Conservation (phyloP, 2,329 filamentous ascomycete species). For the Clonostachys rosea region DNA sequence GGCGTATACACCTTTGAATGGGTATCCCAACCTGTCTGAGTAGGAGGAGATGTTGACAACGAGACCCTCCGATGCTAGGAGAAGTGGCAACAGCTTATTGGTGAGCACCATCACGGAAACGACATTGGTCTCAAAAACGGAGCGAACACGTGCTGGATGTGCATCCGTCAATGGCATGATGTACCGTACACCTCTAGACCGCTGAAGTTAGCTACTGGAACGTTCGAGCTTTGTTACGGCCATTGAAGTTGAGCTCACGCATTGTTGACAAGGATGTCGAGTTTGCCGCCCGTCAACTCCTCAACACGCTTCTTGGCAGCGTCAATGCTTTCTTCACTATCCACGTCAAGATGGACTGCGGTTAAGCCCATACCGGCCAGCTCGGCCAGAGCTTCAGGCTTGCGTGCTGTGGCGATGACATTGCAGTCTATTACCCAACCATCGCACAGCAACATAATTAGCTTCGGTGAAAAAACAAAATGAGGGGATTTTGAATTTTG, state of each 20-base stretch:
- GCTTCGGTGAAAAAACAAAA: too few relatives aligned
- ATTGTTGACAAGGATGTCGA: slow-evolving; percentile 40
- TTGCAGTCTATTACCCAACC: neutral
- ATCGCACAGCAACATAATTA: too few relatives aligned
- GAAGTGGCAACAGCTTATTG: slow-evolving; percentile 40
- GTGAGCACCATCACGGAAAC: slow-evolving; percentile 53
- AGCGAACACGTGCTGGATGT: slow-evolving; percentile 44
- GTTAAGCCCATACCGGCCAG: slow-evolving; percentile 7
- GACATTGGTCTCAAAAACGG: slow-evolving; percentile 52
- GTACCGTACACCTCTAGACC: slow-evolving; percentile 40
- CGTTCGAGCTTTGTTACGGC: too few relatives aligned
- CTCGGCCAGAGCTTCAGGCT: slow-evolving; percentile 6
- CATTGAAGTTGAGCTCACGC: slow-evolving; percentile 5
- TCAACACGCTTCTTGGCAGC: slow-evolving; percentile 21
- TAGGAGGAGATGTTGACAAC: slow-evolving; percentile 52
- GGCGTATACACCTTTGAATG: slow-evolving; percentile 49
- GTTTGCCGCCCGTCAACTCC: slow-evolving; percentile 23
- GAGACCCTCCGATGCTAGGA: slow-evolving; percentile 44
- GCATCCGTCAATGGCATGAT: slow-evolving; percentile 49
- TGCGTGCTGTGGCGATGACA: slow-evolving; percentile 11
- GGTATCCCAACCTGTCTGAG: slow-evolving; percentile 43
- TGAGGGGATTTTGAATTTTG: too few relatives aligned
- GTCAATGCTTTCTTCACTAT: slow-evolving; percentile 22
- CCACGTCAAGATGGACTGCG: slow-evolving; percentile 32
- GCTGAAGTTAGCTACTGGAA: too few relatives aligned